A percentile compares a stretch with the other conserved stretches of the same genome.
These are phyloP conservation scores for Fusarium sp. DNA, from an alignment of 2,329 filamentous ascomycete species.

Conservation along the genomic window DNA sequence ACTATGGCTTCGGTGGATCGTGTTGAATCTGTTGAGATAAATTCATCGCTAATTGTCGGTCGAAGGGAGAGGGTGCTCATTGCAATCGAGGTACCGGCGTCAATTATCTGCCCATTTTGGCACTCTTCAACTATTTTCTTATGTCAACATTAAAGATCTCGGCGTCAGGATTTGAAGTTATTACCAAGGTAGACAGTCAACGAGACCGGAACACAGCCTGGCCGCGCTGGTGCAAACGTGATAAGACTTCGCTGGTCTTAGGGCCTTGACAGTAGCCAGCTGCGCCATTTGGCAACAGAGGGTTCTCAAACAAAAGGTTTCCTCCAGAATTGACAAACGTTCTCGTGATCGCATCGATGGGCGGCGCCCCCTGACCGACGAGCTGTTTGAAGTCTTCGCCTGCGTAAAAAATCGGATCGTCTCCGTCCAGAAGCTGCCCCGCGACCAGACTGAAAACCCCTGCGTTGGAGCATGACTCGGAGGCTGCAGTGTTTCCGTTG, in stretches of 20 bases:
- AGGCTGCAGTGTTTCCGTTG: background rate
- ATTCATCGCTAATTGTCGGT: background rate
- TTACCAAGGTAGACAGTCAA: background rate
- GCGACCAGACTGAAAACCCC: background rate
- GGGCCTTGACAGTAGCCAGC: background rate
- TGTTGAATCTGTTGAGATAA: background rate
- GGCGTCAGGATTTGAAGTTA: background rate
- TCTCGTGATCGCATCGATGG: background rate
- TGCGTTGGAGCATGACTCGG: background rate
- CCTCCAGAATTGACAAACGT: background rate
- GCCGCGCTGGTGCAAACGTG: background rate
- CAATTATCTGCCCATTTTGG: background rate
- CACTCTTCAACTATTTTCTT: background rate
- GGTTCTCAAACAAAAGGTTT: background rate
- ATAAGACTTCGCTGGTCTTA: background rate
- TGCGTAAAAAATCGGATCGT: background rate
- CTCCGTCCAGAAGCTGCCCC: background rate
- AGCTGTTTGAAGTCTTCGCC: background rate
- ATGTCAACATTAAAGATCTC: background rate
- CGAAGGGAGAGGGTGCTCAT: background rate
- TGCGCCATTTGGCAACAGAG: background rate
- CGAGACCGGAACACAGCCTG: background rate
- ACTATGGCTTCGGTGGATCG: no score
- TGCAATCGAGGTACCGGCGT: background rate
- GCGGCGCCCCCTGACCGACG: background rate